Percentiles rank a stretch among this genome's conserved stretches.
These are phyloP conservation scores for California macrophylla DNA, from an alignment of 441 rosid genomes.

Conservation along the genomic window DNA sequence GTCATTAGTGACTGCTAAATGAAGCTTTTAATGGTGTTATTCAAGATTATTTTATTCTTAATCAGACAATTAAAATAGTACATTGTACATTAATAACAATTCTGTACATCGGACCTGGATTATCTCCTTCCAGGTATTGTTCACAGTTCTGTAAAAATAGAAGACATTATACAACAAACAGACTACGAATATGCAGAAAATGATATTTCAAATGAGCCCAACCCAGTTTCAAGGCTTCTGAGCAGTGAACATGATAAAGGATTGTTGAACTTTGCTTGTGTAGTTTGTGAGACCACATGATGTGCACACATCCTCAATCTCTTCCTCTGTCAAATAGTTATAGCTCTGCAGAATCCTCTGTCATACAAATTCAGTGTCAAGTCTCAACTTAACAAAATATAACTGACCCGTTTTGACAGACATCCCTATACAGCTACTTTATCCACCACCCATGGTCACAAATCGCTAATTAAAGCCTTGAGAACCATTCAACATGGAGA, in stretches of 20 bases:
- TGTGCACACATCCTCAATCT: slow-evolving; percentile 68
- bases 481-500: neutral
- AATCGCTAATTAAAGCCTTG: neutral
- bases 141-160: slow-evolving; percentile 5
- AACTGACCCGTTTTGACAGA: neutral
- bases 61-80: slow-evolving; percentile 16
- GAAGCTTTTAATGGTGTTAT: slow-evolving; percentile 7
- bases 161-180: slow-evolving; percentile 10
- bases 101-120: slow-evolving; percentile 19
- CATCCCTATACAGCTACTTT: neutral
- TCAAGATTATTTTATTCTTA: slow-evolving; percentile 6
- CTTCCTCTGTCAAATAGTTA: slow-evolving; percentile 54
- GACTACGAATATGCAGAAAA: slow-evolving; percentile 12
- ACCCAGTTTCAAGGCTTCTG: slow-evolving; percentile 52
- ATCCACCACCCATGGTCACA: neutral
- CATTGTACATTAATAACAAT: slow-evolving; percentile 4
- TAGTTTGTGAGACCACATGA: slow-evolving; percentile 75
- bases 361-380: slow-evolving; percentile 12
- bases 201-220: slow-evolving; percentile 14
- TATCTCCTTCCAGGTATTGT: slow-evolving; percentile 17
- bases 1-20: slow-evolving; percentile 9
- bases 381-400: neutral
- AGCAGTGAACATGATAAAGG: slow-evolving; percentile 83
- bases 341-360: slow-evolving; percentile 47
- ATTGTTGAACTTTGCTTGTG: slow-evolving; percentile 40